A percentile compares a stretch with the other conserved stretches of the same genome.
Conservation (phyloP, 192 early-diverging fungal genomes). For the Podila clonocystis region DNA sequence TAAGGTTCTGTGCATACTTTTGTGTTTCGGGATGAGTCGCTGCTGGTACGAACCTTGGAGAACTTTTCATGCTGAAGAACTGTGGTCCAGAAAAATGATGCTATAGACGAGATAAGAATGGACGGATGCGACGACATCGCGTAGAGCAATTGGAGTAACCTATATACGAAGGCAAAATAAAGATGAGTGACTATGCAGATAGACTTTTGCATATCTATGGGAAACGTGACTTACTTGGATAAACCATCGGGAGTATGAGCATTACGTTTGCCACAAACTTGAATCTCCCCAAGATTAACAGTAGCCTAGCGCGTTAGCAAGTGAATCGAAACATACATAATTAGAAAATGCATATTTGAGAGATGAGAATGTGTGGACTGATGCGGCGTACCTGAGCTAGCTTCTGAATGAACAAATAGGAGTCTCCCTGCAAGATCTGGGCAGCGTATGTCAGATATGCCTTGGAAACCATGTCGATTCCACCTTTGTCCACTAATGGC, state of each 20-base stretch:
- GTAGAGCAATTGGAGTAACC: slow-evolving; percentile 32
- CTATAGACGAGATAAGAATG: slow-evolving; percentile 27
- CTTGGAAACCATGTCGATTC: slow-evolving; percentile 34
- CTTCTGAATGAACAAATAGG: slow-evolving; percentile 40
- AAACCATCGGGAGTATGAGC: slow-evolving; percentile 21
- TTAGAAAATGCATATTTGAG: no score
- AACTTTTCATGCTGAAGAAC: slow-evolving; percentile 36
- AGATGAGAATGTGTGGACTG: background rate
- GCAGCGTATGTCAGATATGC: slow-evolving; percentile 31
- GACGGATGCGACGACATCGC: slow-evolving; percentile 48
- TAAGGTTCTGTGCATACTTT: background rate
- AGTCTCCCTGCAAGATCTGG: slow-evolving; percentile 20
- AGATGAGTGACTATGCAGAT: background rate
- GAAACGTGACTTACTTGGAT: slow-evolving; percentile 7
- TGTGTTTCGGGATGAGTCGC: no score
- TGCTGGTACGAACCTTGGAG: slow-evolving; percentile 21
- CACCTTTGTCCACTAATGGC: slow-evolving; percentile 48
- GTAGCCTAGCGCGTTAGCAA: slow-evolving; percentile 17
- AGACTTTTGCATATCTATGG: background rate
- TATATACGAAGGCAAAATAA: background rate
- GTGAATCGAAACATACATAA: no score
- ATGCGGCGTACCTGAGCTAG: slow-evolving; percentile 24
- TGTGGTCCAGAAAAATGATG: slow-evolving; percentile 39
- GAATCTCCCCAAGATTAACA: slow-evolving; percentile 44
- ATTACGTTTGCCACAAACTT: slow-evolving; percentile 37